phyloP scores from a whole-genome alignment of 257 asterid species.

The Cordia subcordata region DNA sequence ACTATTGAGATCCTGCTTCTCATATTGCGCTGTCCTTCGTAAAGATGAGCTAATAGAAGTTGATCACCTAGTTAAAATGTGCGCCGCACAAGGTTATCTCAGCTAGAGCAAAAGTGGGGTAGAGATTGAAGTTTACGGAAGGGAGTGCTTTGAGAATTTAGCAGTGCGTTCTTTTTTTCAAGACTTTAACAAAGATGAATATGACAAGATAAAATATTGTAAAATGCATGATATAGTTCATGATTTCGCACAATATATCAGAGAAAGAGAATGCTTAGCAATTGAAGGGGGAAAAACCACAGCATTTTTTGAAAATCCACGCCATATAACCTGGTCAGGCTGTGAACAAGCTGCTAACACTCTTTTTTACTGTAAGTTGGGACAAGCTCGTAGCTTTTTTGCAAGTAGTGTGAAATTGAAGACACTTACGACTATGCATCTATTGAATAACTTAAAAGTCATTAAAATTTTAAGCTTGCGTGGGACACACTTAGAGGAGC shows the following conservation, averaged over 20 bases:
- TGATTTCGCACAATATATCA: not conserved
- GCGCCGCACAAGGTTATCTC: conserved; percentile 23
- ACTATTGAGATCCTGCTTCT: conserved; percentile 2
- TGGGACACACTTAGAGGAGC: not conserved
- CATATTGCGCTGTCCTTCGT: conserved; percentile 16
- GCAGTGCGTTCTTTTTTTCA: conserved; percentile 9
- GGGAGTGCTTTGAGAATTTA: conserved; percentile 16
- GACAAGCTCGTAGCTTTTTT: too few species aligned
- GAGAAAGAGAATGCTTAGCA: not conserved
- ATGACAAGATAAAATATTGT: not conserved
- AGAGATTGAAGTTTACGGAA: conserved; percentile 14
- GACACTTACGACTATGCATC: too few species aligned
- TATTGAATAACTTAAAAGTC: too few species aligned
- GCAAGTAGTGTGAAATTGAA: too few species aligned
- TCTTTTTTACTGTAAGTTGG: too few species aligned
- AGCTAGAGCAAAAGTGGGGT: conserved; percentile 1
- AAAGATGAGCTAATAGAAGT: conserved; percentile 11
- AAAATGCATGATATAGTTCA: conserved; percentile 5
- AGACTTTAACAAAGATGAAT: not conserved
- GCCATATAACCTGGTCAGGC: not conserved
- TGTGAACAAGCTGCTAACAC: too few species aligned
- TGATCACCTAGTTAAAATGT: conserved; percentile 14
- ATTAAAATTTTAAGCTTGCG: too few species aligned
- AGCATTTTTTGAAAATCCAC: not conserved
- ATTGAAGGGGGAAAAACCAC: not conserved